These are phyloP conservation scores for Nyctanthes arbortristis DNA, from an alignment of 257 asterid genomes.

Conservation along the genomic window DNA sequence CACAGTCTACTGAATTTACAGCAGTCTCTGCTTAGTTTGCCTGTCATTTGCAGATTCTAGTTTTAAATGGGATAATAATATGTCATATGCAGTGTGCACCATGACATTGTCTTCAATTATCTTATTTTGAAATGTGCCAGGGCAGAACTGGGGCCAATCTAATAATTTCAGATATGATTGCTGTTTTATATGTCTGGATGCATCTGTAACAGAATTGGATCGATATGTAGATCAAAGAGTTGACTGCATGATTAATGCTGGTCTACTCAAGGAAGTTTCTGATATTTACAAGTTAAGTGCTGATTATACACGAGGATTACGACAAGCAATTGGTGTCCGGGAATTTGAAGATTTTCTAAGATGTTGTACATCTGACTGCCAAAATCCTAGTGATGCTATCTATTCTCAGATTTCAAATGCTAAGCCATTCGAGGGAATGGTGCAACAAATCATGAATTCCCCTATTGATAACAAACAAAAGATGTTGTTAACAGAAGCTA, in stretches of 20 bases:
- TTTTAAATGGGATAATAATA: not conserved
- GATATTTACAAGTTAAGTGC: slow-evolving; percentile 63
- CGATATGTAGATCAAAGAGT: slow-evolving; percentile 76
- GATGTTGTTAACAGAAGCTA: slow-evolving; percentile 56
- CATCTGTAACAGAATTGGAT: slow-evolving; percentile 77
- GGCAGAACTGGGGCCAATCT: slow-evolving; percentile 97
- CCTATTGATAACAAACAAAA: slow-evolving; percentile 33
- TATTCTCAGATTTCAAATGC: slow-evolving; percentile 10
- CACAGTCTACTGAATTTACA: slow-evolving; percentile 3
- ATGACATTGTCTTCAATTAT: slow-evolving; percentile 18
- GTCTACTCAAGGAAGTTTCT: slow-evolving; percentile 73
- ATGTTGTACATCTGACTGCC: slow-evolving; percentile 34
- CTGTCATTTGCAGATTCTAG: not conserved
- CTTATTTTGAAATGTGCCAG: slow-evolving; percentile 62
- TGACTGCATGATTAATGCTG: slow-evolving; percentile 71
- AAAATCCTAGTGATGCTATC: slow-evolving; percentile 19
- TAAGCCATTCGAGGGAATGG: slow-evolving; percentile 32
- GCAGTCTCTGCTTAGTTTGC: not conserved
- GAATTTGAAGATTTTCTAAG: slow-evolving; percentile 73
- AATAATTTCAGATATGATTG: slow-evolving; percentile 68
- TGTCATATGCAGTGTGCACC: slow-evolving; percentile 2
- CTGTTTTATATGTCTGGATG: slow-evolving; percentile 86
- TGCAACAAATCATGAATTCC: slow-evolving; percentile 34
- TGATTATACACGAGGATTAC: slow-evolving; percentile 77
- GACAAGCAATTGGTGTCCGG: slow-evolving; percentile 92